Base-by-base conservation (phyloP, 2,329 filamentous ascomycete genomes). In the Pseudophaeomoniella oleicola region DNA sequence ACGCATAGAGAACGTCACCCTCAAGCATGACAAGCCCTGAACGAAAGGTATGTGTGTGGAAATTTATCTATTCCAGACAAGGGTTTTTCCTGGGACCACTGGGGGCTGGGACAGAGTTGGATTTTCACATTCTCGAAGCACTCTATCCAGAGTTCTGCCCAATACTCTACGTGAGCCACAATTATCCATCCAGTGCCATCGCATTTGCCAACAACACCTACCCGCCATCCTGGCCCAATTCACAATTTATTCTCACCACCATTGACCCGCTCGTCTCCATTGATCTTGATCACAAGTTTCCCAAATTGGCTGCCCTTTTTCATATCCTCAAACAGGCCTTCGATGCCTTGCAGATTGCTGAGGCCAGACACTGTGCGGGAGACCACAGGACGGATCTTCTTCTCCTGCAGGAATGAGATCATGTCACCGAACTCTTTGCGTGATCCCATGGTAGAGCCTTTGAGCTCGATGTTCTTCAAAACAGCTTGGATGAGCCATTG, bases 401-500 rank as follows among this genome's bases (percentile, higher is more conserved):
- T 75, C 44, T 76, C 60, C 10, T 67, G 67, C 22, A 94, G 81
- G 59, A 94, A 94, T 1, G 70, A 67, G 4, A 94, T 69, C 85
- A 96, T 94, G 15, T 90, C 83, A n/a, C 66, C 66, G 52, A 94
- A 96, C 60, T 96, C 90, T 51, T 74, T 77, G 32, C 82, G 71
- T 17, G 84, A 93, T 1, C 88, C 88, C 87, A 96, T 94, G 0
- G 87, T 94, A 11, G 74, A 78, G 13, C 90, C 88, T 34, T 72
- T 72, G 17, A 96, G 68, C 47, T 96, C 88, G 37, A 94, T 72
- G 51, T 96, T 94, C 57, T 79, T 82, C 42, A 96, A 59, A 11
- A 90, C 81, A 0, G 86, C 86, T 41, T 67, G 60, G 82, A 94
- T 94, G 10, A 73, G 51, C 71, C 83, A 94, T 36, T 83, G 75